Percentiles rank a stretch among this genome's conserved stretches.
Conservation (phyloP, 2,329 filamentous ascomycete genomes). For the Fusarium heterosporum region DNA sequence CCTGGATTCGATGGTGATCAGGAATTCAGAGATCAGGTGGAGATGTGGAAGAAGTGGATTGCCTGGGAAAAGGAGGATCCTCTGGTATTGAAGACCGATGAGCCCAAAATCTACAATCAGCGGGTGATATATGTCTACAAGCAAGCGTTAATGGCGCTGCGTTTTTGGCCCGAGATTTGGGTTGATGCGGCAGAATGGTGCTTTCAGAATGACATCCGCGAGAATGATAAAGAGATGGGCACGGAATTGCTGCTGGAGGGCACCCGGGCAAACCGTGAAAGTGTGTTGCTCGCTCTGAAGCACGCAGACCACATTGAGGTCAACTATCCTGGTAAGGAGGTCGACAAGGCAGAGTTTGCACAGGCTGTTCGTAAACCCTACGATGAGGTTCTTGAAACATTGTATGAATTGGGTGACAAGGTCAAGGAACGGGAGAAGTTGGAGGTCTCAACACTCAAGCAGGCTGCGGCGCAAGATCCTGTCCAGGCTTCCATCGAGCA, state of each 20-base stretch:
- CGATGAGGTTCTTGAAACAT: slow-evolving; percentile 81
- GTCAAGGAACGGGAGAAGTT: slow-evolving; percentile 71
- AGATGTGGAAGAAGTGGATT: slow-evolving; percentile 94
- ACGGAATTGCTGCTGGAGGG: slow-evolving; percentile 85
- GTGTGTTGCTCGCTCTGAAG: slow-evolving; percentile 88
- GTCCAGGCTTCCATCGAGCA: slow-evolving; percentile 55
- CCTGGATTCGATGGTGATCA: slow-evolving; percentile 87
- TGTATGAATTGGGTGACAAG: slow-evolving; percentile 88
- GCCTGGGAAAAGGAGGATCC: slow-evolving; percentile 95
- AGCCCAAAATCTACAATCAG: slow-evolving; percentile 77
- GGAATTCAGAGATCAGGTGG: slow-evolving; percentile 85
- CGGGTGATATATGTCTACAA: slow-evolving; percentile 92
- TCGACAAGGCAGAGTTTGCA: slow-evolving; percentile 80
- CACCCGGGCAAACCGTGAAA: slow-evolving; percentile 91
- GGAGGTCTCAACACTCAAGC: slow-evolving; percentile 68
- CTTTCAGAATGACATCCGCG: slow-evolving; percentile 76
- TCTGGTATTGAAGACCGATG: slow-evolving; percentile 85
- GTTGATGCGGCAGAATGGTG: slow-evolving; percentile 95
- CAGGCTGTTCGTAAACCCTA: slow-evolving; percentile 85
- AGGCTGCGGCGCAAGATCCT: slow-evolving; percentile 57
- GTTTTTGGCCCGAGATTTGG: slow-evolving; percentile 97
- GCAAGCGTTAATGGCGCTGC: slow-evolving; percentile 90
- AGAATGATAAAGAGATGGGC: slow-evolving; percentile 71
- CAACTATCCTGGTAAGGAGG: slow-evolving; percentile 80
- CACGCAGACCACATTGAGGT: slow-evolving; percentile 89